Evolutionary conservation across 2,329 filamentous ascomycete species (phyloP), one percentile per base, ranked within the genome.

Genomic region (Saccharata proteae): DNA sequence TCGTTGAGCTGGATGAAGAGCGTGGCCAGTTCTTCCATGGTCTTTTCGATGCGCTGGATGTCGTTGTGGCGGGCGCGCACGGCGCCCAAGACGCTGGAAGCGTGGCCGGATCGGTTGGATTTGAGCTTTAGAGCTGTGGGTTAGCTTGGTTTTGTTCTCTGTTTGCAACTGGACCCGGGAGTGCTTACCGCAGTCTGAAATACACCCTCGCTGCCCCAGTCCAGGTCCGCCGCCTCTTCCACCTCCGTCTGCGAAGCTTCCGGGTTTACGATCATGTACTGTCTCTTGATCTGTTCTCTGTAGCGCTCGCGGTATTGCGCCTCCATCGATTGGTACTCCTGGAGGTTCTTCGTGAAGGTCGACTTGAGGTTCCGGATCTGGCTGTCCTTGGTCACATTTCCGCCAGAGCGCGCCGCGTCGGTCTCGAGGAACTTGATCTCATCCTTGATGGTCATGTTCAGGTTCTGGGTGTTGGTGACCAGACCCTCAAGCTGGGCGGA

Each of bases 11-110:
- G 75, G 42, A 76, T 64, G 62, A 84, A 85, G 44, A 88, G 67
- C 28, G 67, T 52, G 16, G 73, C 67, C 24, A 88, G 69, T 52
- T 88, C 78, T 20, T 63, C 61, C 41, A 88, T 67, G 5, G 79
- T 84, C 51, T 71, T 67, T 57, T 88, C 80, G 44, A 90, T 88
- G 55, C 73, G 74, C 59, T 82, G 72, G 40, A 88, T 76, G 58
- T 88, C 82, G 51, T 80, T 82, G 64, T 88, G 82, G 34, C 82
- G 80, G 21, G 80, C 80, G 42, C 80, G 78, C 22, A 88, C 82
- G 40, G 79, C 78, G 41, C 80, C 80, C 29, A 88, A 73, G 6
- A 84, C 74, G 11, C 76, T 75, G 30, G 67, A 71, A 24, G 80
- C 81, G 48, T 82, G 77, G 34, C 77, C 78, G 26, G 71, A 73